phyloP scores from a whole-genome alignment of 164 flowering plant genomes.

The Chimonanthus praecox region DNA sequence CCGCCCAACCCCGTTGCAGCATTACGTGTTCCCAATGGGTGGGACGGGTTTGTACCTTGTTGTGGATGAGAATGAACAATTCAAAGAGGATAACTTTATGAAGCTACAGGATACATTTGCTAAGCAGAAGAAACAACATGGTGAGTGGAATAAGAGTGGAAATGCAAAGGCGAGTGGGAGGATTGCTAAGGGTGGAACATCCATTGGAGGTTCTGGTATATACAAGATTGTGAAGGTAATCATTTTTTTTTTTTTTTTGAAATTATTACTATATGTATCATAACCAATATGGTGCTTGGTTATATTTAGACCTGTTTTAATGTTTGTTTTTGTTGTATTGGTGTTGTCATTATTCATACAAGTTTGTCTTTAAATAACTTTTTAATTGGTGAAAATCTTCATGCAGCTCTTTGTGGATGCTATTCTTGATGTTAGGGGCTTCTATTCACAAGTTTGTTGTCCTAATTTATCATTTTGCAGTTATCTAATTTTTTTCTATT shows the following conservation, averaged over 20 bases:
- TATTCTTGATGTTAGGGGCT: too few species aligned
- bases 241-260: background rate
- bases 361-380: too few species aligned
- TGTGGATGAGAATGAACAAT: constrained; percentile 93
- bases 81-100: constrained; percentile 81
- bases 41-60: constrained; percentile 88
- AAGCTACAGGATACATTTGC: constrained; percentile 81
- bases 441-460: too few species aligned
- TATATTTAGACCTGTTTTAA: too few species aligned
- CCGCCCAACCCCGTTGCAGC: constrained; percentile 94
- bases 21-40: constrained; percentile 90
- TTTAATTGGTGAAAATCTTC: too few species aligned
- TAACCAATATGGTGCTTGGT: too few species aligned
- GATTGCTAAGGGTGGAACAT: constrained; percentile 65
- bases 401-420: too few species aligned
- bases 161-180: constrained; percentile 60
- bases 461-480: too few species aligned
- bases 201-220: constrained; percentile 82
- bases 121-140: constrained; percentile 39
- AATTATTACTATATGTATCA: background rate
- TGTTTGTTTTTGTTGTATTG: too few species aligned
- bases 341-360: too few species aligned
- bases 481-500: too few species aligned
- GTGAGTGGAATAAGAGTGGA: constrained; percentile 37
- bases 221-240: constrained; percentile 93